Conservation (phyloP, 257 asterid genomes). For the Plantago major region DNA sequence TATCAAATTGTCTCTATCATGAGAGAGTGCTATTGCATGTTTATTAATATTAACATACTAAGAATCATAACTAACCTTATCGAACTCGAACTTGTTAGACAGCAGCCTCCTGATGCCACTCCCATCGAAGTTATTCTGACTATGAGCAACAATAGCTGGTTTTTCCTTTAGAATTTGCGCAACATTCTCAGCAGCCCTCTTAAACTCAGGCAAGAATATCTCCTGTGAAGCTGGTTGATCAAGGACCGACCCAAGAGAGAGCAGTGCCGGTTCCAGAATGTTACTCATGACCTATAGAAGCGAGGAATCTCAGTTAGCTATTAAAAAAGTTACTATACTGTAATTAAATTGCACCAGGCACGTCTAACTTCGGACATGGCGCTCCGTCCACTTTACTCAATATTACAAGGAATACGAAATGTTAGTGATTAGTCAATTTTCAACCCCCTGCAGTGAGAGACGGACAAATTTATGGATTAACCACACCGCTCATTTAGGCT, state of each 20-base stretch:
- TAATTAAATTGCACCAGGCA: no score
- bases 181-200: constrained; percentile 46
- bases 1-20: not conserved
- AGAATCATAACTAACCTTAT: constrained; percentile 46
- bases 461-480: no score
- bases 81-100: constrained; percentile 74
- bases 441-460: no score
- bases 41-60: not conserved
- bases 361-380: no score
- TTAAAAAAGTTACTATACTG: not conserved
- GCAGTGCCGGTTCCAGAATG: constrained; percentile 65
- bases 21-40: not conserved
- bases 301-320: not conserved
- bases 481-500: not conserved
- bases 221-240: constrained; percentile 65
- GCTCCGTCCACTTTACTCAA: no score
- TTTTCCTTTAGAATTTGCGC: constrained; percentile 63
- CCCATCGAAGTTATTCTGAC: constrained; percentile 81
- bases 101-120: constrained; percentile 66
- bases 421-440: no score
- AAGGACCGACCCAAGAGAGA: constrained; percentile 37
- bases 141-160: constrained; percentile 91
- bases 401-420: no score
- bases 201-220: constrained; percentile 51
- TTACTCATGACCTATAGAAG: constrained; percentile 56